Conservation (phyloP, 176 grass and related monocot species). For the Phoenix dactylifera region DNA sequence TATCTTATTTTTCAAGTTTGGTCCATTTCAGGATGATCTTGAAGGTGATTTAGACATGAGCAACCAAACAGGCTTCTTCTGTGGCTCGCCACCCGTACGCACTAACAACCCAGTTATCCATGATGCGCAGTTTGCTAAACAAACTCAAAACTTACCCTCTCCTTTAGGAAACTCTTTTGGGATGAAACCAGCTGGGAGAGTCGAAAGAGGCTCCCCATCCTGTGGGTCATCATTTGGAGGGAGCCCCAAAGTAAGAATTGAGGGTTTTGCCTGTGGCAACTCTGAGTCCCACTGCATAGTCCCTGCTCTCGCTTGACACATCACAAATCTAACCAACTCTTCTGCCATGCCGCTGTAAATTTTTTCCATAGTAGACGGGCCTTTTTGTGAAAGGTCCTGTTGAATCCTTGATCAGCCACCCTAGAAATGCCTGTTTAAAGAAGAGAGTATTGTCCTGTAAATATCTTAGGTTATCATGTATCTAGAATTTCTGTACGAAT, state of each 20-base stretch:
- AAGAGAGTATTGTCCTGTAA: too few relatives aligned
- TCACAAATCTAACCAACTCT: too few relatives aligned
- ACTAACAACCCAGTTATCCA: constrained; percentile 1
- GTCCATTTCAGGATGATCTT: background rate
- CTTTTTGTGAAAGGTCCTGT: too few relatives aligned
- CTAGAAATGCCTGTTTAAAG: too few relatives aligned
- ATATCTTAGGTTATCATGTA: too few relatives aligned
- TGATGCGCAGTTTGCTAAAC: background rate
- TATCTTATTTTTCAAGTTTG: too few relatives aligned
- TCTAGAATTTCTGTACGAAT: too few relatives aligned
- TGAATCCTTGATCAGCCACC: too few relatives aligned
- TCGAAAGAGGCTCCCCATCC: background rate
- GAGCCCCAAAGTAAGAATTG: background rate
- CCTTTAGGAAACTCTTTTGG: background rate
- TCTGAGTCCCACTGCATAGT: background rate
- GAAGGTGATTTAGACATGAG: background rate
- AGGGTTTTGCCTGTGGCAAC: background rate
- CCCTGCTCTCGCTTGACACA: background rate
- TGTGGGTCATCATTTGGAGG: constrained; percentile 2
- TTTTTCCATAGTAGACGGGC: too few relatives aligned
- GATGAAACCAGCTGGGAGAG: background rate
- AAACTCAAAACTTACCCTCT: background rate
- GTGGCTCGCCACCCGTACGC: constrained; percentile 4
- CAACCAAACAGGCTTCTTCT: constrained; percentile 1
- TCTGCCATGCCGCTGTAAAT: too few relatives aligned